Evolutionary conservation across 768 basidiomycete genomes (phyloP), one percentile per base, ranked within the genome.

Genomic region (Amyloporia xantha): DNA sequence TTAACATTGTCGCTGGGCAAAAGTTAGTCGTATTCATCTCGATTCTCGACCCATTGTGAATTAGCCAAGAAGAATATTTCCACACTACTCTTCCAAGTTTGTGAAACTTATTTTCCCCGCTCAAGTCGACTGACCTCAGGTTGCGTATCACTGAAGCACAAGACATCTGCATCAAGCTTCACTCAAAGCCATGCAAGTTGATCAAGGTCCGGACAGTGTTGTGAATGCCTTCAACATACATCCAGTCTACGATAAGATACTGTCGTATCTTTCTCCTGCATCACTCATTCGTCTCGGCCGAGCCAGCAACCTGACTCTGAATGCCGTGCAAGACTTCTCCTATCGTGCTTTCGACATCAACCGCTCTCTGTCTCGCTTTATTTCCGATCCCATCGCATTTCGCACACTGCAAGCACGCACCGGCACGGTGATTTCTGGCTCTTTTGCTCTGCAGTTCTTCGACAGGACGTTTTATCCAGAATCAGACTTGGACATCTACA

Each of bases 401-500:
- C 68, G 76, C 11, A 52, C 45, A 5, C 59, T 76, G 2, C 75
- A 74, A 55, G 67, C 65, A 0, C 55, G 44, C n/a, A 75, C 72
- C 0, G 71, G 66, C 26, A 67, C 69, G 0, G 48, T 79, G 15
- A 70, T 80, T 7, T 79, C 78, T 3, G 78, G 79, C 2, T 78
- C 77, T 0, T 65, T 64, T 15, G 77, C 75, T 0, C 66, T 78
- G 5, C 78, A 80, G 45, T 76, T 78, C 52, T 64, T 80, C 21
- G 71, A 74, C 41, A 54, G 75, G 5, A 51, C 63, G 0, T 61
- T 62, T 26, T 78, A 75, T 48, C 63, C 67, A 1, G 64, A 66
- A 2, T 67, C 77, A 0, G 77, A 79, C 51, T 68, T 80, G 9
- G 78, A 80, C 44, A 21, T 80, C 5, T 80, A 79, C 57, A 36